Base-by-base conservation (phyloP, 768 basidiomycete genomes). In the Mycena latifolia region DNA sequence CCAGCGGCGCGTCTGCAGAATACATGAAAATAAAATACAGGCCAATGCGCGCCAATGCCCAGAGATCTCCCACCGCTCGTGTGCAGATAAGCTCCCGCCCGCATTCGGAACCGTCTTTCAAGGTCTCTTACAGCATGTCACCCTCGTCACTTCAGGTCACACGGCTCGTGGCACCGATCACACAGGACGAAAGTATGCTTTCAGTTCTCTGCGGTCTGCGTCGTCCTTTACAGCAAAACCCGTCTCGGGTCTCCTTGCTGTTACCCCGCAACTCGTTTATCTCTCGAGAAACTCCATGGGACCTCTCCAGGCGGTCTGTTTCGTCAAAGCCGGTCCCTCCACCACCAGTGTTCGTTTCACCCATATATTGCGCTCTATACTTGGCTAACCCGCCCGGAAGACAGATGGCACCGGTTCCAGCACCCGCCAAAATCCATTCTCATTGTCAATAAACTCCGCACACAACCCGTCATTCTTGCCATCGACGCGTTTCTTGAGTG, bases 401-500 rank as follows among this genome's bases (percentile, higher is more conserved):
- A 80, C 73, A 84, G 84, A 73, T 73, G 73, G 74, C 67, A 67
- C 61, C 70, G 75, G 25, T 66, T 77, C 25, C 72, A 76, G 22
- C 73, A 77, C 54, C 82, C 86, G 27, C 89, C 87, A 46, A 87
- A 87, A 73, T 82, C 86, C 47, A 88, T 93, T 45, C 85, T 94
- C 55, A 86, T 94, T 67, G 91, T 94, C 17, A 94, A 94, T 80
- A 94, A 94, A 76, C 80, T 92, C 33, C 86, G 92, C 48, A 94
- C 92, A 41, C 87, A 88, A 61, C 89, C 90, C 11, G 92, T 94
- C 62, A 86, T 92, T 56, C 85, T 88, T 28, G 92, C 92, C 3
- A 93, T 93, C 63, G 86, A 91, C 67, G 87, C 90, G 9, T 85
- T 94, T 69, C 86, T 93, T 56, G 82, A 84, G 92, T 92, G 62